Evolutionary conservation across 352 stramenopile species (phyloP).

Genomic region (Globisporangium mamillatum): DNA sequence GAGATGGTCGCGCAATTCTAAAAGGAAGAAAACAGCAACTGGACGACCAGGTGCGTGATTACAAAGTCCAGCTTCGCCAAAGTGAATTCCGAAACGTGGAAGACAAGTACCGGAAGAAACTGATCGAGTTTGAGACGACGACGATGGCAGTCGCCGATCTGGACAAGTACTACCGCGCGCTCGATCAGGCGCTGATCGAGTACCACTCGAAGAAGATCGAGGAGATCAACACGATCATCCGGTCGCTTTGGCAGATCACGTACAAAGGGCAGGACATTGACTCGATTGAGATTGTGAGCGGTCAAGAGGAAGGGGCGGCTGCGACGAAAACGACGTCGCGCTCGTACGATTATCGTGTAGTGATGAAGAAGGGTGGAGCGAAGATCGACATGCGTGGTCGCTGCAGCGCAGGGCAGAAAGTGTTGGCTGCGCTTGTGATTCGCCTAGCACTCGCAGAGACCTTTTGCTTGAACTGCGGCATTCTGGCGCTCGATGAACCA

Average conservation of each 20-base stretch:
- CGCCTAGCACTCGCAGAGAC: conserved; percentile 97
- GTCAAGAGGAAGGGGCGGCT: conserved; percentile 71
- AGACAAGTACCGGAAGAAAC: conserved; percentile 90
- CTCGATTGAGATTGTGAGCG: conserved; percentile 97
- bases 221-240: conserved; percentile 99
- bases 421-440: conserved; percentile 96
- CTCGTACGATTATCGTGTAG: conserved; percentile 99
- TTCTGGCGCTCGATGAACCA: conserved; percentile 98
- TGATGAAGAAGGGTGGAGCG: conserved; percentile 97
- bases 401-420: conserved; percentile 98
- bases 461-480: conserved; percentile 98
- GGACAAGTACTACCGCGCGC: conserved; percentile 95
- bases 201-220: conserved; percentile 99
- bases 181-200: conserved; percentile 95
- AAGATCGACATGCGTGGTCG: conserved; percentile 98
- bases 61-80: conserved; percentile 52
- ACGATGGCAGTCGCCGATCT: conserved; percentile 95
- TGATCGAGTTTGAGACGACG: conserved; percentile 97
- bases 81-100: conserved; percentile 93
- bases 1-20: conserved; percentile 37
- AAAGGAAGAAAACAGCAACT: conserved; percentile 56
- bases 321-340: conserved; percentile 44
- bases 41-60: conserved; percentile 50
- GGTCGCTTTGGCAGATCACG: conserved; percentile 96
- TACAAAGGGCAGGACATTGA: conserved; percentile 99